These are phyloP conservation scores for Lactarius akahatsu DNA, from an alignment of 768 basidiomycete genomes.

Conservation along the genomic window DNA sequence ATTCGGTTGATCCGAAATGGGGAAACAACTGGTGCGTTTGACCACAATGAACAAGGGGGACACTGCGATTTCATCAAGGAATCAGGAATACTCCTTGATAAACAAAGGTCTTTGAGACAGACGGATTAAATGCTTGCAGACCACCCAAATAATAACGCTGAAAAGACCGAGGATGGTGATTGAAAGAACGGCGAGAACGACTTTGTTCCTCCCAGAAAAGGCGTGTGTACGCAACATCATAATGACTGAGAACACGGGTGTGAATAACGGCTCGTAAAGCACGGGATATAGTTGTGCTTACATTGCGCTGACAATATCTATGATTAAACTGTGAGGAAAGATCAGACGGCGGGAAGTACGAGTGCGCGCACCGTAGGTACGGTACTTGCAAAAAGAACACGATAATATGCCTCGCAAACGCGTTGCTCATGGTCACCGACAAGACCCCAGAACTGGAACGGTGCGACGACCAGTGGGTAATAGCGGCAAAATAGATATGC, in stretches of 20 bases:
- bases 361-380: conserved; percentile 20
- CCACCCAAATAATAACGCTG: conserved; percentile 15
- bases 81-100: neutral
- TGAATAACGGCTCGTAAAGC: conserved; percentile 1
- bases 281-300: neutral
- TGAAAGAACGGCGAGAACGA: conserved; percentile 10
- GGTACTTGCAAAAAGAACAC: conserved; percentile 9
- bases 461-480: conserved; percentile 18
- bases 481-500: conserved; percentile 27
- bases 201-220: conserved; percentile 17
- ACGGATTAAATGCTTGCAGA: conserved; percentile 2
- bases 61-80: conserved; percentile 10
- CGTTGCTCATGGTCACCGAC: neutral
- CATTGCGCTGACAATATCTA: conserved; percentile 22
- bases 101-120: neutral
- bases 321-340: neutral
- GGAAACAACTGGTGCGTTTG: conserved; percentile 14
- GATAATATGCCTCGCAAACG: conserved; percentile 9
- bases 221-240: conserved; percentile 28
- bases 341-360: neutral
- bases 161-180: conserved; percentile 2
- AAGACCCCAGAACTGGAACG: conserved; percentile 24
- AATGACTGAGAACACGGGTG: conserved; percentile 12
- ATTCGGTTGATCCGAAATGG: conserved; percentile 8
- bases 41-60: neutral